Base-by-base conservation (phyloP, 805 yeast species). In the Sugiyamaella smithiae region DNA sequence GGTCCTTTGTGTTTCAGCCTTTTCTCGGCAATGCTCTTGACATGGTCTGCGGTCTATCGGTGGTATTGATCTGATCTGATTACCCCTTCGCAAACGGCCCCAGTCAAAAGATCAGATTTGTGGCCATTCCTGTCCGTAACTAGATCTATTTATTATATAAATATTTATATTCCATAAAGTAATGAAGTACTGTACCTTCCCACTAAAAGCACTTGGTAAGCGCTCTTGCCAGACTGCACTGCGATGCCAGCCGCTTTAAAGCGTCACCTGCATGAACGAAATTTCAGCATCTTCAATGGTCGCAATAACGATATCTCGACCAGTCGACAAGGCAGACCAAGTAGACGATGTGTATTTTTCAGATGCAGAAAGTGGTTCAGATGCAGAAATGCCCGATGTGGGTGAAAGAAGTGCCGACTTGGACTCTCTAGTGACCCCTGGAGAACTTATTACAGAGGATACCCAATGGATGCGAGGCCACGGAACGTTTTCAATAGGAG, bases 391-490 rank as follows among this genome's bases (percentile, higher is more conserved):
- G 44, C 50, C 43, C 2, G 49, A 44, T 12, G 45, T 19, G 16
- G 46, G 41, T 9, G 54, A 43, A 11, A n/a, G n/a, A n/a, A 44
- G 20, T 7, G 43, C 40, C 12, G 51, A 44, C 11, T 12, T 5
- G 1, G 43, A 28, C 8, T 35, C 68, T 1, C 57, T 93, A 7
- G 96, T 91, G 16, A 88, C 97, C 1, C 99, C 99, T 0, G 99
- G 99, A 7, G 97, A 93, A 64, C 70, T 90, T 44, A 86, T 93
- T n/a, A 93, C 98, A 0, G 93, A 87, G 57, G 98, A 93, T 61
- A 87, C 96, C 5, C 77, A 84, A 1, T 93, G 98, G 97, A 93
- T 93, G 99, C 80, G 95, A 62, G 99, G 99, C 25, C 99, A 91
- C 63, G 99, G 99, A 4, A 93, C 98, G 0, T 93, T 88, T 65